A percentile compares a stretch with the other conserved stretches of the same genome.
Conservation (phyloP, 106 monocot species). For the Dendrobium huoshanense region DNA sequence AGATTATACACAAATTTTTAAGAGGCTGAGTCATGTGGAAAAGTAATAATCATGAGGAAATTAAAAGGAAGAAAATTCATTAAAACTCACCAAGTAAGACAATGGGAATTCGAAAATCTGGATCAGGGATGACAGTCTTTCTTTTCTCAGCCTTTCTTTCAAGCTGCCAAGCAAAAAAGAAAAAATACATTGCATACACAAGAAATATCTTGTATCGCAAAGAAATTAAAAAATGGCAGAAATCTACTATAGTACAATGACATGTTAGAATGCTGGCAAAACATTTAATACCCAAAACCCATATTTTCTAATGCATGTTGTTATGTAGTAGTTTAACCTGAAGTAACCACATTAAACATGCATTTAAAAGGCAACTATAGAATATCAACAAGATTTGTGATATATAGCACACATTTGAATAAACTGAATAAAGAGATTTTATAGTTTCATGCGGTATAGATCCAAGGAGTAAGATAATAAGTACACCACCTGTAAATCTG, state of each 20-base stretch:
- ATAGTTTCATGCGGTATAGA: no score
- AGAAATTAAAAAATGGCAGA: not conserved
- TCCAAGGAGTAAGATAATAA: no score
- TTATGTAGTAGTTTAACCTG: no score
- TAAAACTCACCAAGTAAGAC: constrained; percentile 67
- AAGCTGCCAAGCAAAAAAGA: constrained; percentile 22
- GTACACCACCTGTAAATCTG: no score
- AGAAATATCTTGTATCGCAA: not conserved
- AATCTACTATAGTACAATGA: not conserved
- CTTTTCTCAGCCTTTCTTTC: constrained; percentile 49
- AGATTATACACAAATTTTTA: not conserved
- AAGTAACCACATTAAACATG: no score
- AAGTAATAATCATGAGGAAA: not conserved
- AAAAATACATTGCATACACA: not conserved
- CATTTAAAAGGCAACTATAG: no score
- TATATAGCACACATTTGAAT: no score
- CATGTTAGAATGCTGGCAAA: not conserved
- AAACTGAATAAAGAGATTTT: no score
- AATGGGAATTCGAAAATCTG: constrained; percentile 84
- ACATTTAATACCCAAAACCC: no score
- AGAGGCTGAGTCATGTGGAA: not conserved
- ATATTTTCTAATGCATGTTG: no score
- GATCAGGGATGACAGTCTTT: constrained; percentile 67
- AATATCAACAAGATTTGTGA: no score
- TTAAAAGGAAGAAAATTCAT: constrained; percentile 1